Percentiles rank a stretch among this genome's conserved stretches.
phyloP scores from a whole-genome alignment of 495 filamentous ascomycete genomes.

The Corynascus novoguineensis region DNA sequence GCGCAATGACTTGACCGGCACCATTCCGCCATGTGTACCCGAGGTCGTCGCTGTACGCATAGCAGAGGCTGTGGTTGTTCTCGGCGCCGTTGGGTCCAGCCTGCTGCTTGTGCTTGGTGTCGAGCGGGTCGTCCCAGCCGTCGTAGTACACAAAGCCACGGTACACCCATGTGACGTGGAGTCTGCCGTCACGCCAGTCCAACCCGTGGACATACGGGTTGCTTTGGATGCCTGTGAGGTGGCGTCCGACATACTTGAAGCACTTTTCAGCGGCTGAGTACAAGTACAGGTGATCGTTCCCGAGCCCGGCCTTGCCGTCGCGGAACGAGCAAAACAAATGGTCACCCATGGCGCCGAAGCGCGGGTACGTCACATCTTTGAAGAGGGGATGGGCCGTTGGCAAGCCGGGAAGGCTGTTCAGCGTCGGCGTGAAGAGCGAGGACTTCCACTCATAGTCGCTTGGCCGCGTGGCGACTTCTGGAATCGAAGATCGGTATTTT shows the following conservation, averaged over 20 bases:
- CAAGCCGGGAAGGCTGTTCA: constrained; percentile 37
- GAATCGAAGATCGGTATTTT: constrained; percentile 39
- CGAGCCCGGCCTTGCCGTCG: constrained; percentile 45
- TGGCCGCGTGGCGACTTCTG: constrained; percentile 35
- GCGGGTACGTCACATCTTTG: constrained; percentile 44
- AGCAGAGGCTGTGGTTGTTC: constrained; percentile 45
- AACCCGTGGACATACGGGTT: constrained; percentile 49
- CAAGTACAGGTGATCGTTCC: constrained; percentile 42
- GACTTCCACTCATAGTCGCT: constrained; percentile 31
- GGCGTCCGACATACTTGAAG: constrained; percentile 34
- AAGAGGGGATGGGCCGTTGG: constrained; percentile 27
- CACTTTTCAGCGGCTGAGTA: constrained; percentile 25
- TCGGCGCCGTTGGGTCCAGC: constrained; percentile 39
- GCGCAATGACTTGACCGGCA: constrained; percentile 29
- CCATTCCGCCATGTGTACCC: constrained; percentile 39
- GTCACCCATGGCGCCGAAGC: constrained; percentile 31
- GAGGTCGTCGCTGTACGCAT: constrained; percentile 41
- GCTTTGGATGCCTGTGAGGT: constrained; percentile 40
- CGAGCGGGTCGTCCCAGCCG: constrained; percentile 39
- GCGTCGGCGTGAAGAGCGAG: constrained; percentile 36
- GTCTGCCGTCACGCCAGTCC: constrained; percentile 23
- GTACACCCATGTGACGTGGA: constrained; percentile 47
- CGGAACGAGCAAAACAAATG: constrained; percentile 43
- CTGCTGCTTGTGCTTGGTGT: constrained; percentile 42
- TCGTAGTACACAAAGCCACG: constrained; percentile 39